phyloP scores from a whole-genome alignment of 2,329 filamentous ascomycete genomes.

The Metarhizium robertsii region DNA sequence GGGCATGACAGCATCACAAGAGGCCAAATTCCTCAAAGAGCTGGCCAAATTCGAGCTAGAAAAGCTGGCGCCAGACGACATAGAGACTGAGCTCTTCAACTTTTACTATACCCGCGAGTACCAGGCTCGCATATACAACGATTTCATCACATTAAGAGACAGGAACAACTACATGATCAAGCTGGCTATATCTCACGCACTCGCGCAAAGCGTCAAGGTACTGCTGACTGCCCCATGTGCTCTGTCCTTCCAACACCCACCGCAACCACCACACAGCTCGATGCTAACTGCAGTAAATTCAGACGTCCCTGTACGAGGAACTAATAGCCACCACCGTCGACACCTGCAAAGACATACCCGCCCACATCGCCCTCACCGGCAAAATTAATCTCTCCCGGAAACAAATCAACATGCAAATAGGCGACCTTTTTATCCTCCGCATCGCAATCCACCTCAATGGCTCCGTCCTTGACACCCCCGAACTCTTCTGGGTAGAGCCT shows the following conservation, averaged over 20 bases:
- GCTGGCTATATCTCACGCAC: conserved; percentile 87
- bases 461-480: conserved; percentile 89
- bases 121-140: conserved; percentile 97
- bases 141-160: conserved; percentile 91
- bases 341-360: conserved; percentile 84
- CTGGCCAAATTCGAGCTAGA: conserved; percentile 90
- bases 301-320: conserved; percentile 94
- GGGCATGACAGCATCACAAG: conserved; percentile 90
- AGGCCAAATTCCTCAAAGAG: conserved; percentile 85
- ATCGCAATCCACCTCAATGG: conserved; percentile 98
- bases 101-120: conserved; percentile 99
- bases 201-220: conserved; percentile 92
- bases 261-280: background rate
- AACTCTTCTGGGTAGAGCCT: conserved; percentile 97
- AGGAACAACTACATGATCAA: conserved; percentile 98
- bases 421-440: conserved; percentile 91
- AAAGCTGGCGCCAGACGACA: conserved; percentile 77
- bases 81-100: conserved; percentile 96
- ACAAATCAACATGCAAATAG: conserved; percentile 99
- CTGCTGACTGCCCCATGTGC: conserved; percentile 5
- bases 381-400: conserved; percentile 80
- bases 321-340: conserved; percentile 90
- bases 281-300: conserved; percentile 11
- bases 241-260: background rate
- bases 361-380: conserved; percentile 85